Evolutionary conservation across 305 asterid species (phyloP), one percentile per base, ranked within the genome.

Genomic region (Nicotiana rustica): DNA sequence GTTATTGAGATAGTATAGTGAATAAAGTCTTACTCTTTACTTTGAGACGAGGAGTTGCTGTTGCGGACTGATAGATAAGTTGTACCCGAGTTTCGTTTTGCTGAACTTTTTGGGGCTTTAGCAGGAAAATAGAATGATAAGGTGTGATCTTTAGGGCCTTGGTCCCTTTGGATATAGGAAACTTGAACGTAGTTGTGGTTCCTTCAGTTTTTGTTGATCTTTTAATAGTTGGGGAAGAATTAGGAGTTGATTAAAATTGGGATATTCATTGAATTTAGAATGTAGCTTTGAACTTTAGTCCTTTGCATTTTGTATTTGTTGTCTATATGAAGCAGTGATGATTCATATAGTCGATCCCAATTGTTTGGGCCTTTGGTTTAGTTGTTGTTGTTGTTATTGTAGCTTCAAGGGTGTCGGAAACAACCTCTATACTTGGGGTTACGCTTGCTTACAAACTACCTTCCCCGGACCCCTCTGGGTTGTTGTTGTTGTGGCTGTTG

Each of bases 91-190:
- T 76, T 55, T 44, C 49, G 10, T 76, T 52, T 76, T 61, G 17
- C 31, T 76, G 29, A 9, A 55, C 17, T 9, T 76, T 76, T 49
- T 19, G 31, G 65, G 79, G 29, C 10, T 49, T 75, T 52, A 15
- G 65, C 31, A 29, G 66, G n/a, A 76, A 59, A 55, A 29, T 31
- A 31, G 56, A 76, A 33, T 6, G 25, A 76, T 76, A 55, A 19
- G 80, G 31, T 76, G 80, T 76, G 66, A 8, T 75, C 65, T 47
- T 70, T 75, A 75, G 25, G 44, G 47, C 8, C 79, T 75, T 36
- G 29, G 64, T 75, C 41, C 9, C 25, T 49, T 75, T 52, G 65
- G 44, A 52, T 64, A 75, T 25, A 47, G 25, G 79, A 73, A 75
- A 14, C 61, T 75, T 75, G 10, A 25, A 75, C 21, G 25, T 75